phyloP scores from a whole-genome alignment of 768 basidiomycete species.

The Tephrocybe sp. region DNA sequence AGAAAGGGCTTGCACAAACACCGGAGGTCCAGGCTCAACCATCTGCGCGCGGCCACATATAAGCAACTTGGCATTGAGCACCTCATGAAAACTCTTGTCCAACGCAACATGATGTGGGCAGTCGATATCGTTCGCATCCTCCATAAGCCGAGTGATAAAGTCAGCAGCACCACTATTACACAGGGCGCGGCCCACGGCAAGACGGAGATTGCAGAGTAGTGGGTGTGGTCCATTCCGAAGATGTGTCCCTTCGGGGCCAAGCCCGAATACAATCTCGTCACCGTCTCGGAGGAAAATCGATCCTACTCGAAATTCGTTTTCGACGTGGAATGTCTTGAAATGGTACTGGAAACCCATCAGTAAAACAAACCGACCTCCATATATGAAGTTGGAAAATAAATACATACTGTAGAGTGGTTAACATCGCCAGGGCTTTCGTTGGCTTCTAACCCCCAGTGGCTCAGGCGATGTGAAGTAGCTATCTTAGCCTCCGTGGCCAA shows the following conservation, averaged over 20 bases:
- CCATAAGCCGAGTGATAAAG: conserved; percentile 12
- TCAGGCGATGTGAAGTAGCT: conserved; percentile 11
- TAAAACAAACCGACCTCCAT: neutral
- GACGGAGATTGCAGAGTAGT: conserved; percentile 20
- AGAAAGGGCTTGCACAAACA: neutral
- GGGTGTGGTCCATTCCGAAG: conserved; percentile 17
- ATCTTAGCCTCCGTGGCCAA: conserved; percentile 8
- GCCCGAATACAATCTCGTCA: conserved; percentile 18
- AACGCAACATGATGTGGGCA: conserved; percentile 1
- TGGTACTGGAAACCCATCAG: conserved; percentile 5
- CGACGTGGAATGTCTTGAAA: conserved; percentile 10
- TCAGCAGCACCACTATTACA: conserved; percentile 9
- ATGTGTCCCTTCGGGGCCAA: conserved; percentile 14
- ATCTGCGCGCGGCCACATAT: conserved; percentile 17
- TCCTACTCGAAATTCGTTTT: conserved; percentile 2
- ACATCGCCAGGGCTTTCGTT: neutral
- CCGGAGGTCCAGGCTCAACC: neutral
- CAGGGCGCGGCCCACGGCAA: conserved; percentile 21
- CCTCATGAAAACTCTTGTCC: conserved; percentile 12
- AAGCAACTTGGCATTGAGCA: conserved; percentile 15
- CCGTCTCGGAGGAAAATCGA: conserved; percentile 15
- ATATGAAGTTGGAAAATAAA: neutral
- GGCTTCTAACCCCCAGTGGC: conserved; percentile 16
- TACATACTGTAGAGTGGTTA: conserved; percentile 5
- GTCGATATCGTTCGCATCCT: conserved; percentile 9